These are phyloP conservation scores for Leccinum aurantiacum DNA, from an alignment of 768 basidiomycete genomes.

Conservation along the genomic window DNA sequence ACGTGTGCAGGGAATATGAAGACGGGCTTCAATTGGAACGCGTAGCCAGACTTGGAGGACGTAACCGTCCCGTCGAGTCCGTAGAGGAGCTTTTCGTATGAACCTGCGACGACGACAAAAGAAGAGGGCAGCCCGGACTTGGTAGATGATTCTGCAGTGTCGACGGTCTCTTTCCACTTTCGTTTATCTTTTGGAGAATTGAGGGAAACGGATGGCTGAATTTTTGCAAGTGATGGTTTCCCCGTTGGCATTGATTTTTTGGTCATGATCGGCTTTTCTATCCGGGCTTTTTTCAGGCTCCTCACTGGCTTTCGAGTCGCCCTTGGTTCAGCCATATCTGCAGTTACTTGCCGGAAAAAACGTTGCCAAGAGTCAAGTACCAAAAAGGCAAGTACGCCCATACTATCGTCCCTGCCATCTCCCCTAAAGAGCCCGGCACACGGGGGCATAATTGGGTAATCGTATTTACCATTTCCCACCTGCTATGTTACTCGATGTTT, in stretches of 20 bases:
- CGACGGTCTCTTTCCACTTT: constrained; percentile 18
- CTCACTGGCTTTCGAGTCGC: constrained; percentile 22
- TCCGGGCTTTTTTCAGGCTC: constrained; percentile 25
- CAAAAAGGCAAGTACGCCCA: neutral
- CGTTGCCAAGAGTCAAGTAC: neutral
- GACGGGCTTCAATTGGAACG: constrained; percentile 62
- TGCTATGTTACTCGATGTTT: no score
- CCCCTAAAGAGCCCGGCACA: neutral
- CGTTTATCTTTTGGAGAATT: constrained; percentile 33
- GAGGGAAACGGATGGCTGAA: constrained; percentile 4
- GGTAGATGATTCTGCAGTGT: constrained; percentile 3
- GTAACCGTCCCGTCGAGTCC: constrained; percentile 71
- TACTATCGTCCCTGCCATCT: no score
- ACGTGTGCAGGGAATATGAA: constrained; percentile 98
- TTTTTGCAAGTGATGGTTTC: constrained; percentile 2
- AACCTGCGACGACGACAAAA: constrained; percentile 88
- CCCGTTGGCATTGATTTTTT: constrained; percentile 2
- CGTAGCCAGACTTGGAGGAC: constrained; percentile 28
- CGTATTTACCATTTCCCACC: no score
- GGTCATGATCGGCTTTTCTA: constrained; percentile 15
- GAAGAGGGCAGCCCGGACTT: constrained; percentile 44
- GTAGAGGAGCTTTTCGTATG: constrained; percentile 95
- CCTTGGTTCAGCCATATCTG: constrained; percentile 17
- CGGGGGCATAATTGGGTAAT: no score
- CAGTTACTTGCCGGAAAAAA: neutral